Evolutionary conservation across 1,139 yeast genomes (phyloP).

Genomic region (Saccharomyces hybrid): DNA sequence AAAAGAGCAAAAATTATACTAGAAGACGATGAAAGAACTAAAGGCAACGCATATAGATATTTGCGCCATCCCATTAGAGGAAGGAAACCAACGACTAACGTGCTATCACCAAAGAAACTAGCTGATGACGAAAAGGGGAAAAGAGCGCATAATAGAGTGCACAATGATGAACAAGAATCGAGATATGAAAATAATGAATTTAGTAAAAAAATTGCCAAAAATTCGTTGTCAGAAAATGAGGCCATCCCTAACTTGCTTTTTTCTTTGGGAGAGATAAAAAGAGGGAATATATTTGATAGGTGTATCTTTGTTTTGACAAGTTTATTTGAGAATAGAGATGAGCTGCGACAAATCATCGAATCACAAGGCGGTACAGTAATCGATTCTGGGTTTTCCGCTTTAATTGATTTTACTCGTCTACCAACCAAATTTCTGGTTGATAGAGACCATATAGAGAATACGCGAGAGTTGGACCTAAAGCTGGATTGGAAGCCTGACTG

Average conservation of each 20-base stretch:
- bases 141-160: neutral
- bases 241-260: neutral
- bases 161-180: neutral
- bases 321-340: slow-evolving; percentile 34
- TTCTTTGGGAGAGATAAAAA: neutral
- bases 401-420: slow-evolving; percentile 19
- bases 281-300: slow-evolving; percentile 30
- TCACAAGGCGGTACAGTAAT: slow-evolving; percentile 49
- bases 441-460: neutral
- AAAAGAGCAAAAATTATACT: slow-evolving; percentile 22
- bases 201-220: neutral
- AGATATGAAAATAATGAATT: neutral
- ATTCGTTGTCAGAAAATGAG: neutral
- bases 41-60: slow-evolving; percentile 12
- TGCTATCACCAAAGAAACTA: slow-evolving; percentile 17
- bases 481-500: slow-evolving; percentile 10
- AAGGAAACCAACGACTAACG: slow-evolving; percentile 12
- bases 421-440: neutral
- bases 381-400: slow-evolving; percentile 36
- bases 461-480: slow-evolving; percentile 3
- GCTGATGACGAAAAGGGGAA: slow-evolving; percentile 1
- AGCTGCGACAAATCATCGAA: slow-evolving; percentile 32
- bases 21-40: slow-evolving; percentile 7
- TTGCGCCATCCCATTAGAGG: slow-evolving; percentile 22
- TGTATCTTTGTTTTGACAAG: slow-evolving; percentile 41